These are phyloP conservation scores for Malassezia slooffiae DNA, from an alignment of 1,284 basidiomycete species.

Conservation along the genomic window DNA sequence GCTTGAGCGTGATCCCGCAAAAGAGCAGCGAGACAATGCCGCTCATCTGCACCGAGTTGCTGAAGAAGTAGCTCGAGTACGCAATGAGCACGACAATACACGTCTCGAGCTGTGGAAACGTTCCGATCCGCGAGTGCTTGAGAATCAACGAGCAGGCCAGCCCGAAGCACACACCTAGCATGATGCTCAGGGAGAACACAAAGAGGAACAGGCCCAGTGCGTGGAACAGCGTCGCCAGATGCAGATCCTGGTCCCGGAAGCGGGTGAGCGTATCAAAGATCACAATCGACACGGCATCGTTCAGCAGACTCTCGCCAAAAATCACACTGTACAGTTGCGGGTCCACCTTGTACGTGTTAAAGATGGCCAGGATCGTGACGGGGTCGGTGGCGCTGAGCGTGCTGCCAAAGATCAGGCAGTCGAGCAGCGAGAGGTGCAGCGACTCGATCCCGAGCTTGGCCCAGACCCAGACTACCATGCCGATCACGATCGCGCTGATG, in stretches of 20 bases:
- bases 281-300: constrained; percentile 98
- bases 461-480: constrained; percentile 89
- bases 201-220: constrained; percentile 91
- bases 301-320: constrained; percentile 91
- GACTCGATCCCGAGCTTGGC: constrained; percentile 63
- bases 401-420: constrained; percentile 92
- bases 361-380: constrained; percentile 94
- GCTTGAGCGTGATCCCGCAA: constrained; percentile 97
- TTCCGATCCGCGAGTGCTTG: constrained; percentile 80
- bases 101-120: constrained; percentile 73
- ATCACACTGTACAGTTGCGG: constrained; percentile 95
- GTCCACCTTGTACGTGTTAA: constrained; percentile 97
- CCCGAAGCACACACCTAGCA: constrained; percentile 80
- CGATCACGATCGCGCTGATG: constrained; percentile 88
- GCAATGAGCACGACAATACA: constrained; percentile 87
- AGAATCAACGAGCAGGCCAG: constrained; percentile 78
- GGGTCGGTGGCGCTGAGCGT: constrained; percentile 95
- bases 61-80: constrained; percentile 98
- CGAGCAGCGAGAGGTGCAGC: constrained; percentile 48
- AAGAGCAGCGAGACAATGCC: constrained; percentile 96
- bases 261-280: constrained; percentile 95
- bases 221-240: constrained; percentile 78
- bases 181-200: constrained; percentile 87
- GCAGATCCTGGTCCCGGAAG: constrained; percentile 77
- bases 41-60: constrained; percentile 83